phyloP scores from a whole-genome alignment of 257 asterid species.

The Oldenlandia corymbosa region DNA sequence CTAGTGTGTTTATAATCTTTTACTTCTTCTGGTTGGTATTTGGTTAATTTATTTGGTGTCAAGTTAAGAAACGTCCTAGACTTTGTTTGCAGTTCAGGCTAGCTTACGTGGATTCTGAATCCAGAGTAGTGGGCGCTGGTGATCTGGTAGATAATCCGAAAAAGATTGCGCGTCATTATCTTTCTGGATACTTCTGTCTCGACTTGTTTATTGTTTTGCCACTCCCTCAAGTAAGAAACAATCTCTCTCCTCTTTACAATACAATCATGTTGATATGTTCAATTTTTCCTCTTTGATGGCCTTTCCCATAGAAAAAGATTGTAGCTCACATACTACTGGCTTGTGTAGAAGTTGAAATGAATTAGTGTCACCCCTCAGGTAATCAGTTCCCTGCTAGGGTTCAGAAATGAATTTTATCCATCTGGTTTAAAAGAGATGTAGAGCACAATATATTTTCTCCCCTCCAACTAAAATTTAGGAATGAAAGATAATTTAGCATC shows the following conservation, averaged over 20 bases:
- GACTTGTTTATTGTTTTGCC: constrained; percentile 69
- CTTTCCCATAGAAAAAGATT: not conserved
- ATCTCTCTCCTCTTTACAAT: constrained; percentile 2
- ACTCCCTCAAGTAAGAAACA: constrained; percentile 64
- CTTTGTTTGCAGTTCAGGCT: constrained; percentile 73
- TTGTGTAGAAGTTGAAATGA: not conserved
- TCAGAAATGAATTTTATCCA: not conserved
- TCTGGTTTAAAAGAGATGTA: no score
- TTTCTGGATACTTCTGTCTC: constrained; percentile 45
- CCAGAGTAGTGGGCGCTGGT: constrained; percentile 82
- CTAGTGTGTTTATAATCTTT: not conserved
- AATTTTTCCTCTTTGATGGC: not conserved
- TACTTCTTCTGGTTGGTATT: not conserved
- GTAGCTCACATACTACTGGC: not conserved
- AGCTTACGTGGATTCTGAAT: constrained; percentile 83
- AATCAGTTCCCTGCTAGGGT: not conserved
- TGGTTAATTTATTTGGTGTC: not conserved
- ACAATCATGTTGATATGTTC: not conserved
- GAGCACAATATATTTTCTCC: not conserved
- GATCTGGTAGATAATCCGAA: constrained; percentile 71
- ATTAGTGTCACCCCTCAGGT: not conserved
- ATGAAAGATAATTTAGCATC: not conserved
- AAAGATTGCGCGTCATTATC: constrained; percentile 64
- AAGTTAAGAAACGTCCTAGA: not conserved
- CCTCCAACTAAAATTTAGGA: not conserved